Base-by-base conservation (phyloP, 1,139 yeast species). In the Kodamaea sp. region DNA sequence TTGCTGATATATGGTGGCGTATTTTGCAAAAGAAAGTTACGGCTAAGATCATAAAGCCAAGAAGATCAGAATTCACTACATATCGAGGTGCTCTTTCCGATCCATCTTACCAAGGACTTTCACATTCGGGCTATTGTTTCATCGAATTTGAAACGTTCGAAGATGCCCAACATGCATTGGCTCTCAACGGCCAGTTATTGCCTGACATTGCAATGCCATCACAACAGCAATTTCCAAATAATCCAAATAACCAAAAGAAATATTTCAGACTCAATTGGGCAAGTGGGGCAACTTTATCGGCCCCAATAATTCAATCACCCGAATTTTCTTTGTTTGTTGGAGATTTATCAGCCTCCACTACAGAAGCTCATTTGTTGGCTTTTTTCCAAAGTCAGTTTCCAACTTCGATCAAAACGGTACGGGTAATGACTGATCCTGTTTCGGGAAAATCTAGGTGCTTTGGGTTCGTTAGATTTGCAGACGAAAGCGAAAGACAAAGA, bases 271-370 rank as follows among this genome's bases (percentile, higher is more conserved):
- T 84, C 41, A 84, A 84, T 53, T 84, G 92, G 92, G 85, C 86
- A 4, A 73, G 83, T 33, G 81, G 85, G 25, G 82, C 83, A 8
- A 77, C 81, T 3, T 62, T 75, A 41, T 54, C 67, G n/a, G 74
- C 79, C 2, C 79, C 77, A 20, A 69, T 73, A 37, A 63, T 70
- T 23, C 78, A 72, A 43, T 59, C 72, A 11, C 74, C 75, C 1
- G 87, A 81, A 50, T 78, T 57, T 49, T 80, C 89, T 1, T 62
- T 84, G 29, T 84, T 84, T 63, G 90, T 84, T n/a, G 92, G 92
- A 31, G 90, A 84, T 58, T 64, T 84, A 46, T 79, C 87, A 2
- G 87, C 86, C 12, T 76, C 79, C 20, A 81, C 86, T 15, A 81
- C 84, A 4, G 90, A 84, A 52, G 82, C 84, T 12, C 82, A 79